A percentile compares a stretch with the other conserved stretches of the same genome.
Evolutionary conservation across 768 basidiomycete species (phyloP).

Genomic region (Serpula lacrymans): DNA sequence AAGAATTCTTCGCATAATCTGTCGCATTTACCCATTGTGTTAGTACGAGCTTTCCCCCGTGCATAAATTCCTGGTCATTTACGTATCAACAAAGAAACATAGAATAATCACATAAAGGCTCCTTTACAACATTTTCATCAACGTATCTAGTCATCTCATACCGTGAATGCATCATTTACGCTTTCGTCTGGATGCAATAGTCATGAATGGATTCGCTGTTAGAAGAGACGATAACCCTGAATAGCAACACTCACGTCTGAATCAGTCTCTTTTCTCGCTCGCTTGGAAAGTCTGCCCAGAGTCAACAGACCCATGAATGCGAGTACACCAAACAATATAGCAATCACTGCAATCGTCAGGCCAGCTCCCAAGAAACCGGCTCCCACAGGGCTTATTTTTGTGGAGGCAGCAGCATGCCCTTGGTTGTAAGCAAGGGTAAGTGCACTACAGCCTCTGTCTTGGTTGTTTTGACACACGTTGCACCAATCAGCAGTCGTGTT

Average conservation of each 20-base stretch:
- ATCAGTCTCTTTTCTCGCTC: not conserved
- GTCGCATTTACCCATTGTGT: too few relatives aligned
- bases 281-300: constrained; percentile 16
- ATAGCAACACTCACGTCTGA: not conserved
- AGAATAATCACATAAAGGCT: too few relatives aligned
- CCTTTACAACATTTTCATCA: too few relatives aligned
- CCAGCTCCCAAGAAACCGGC: constrained; percentile 71
- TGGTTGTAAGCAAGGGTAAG: constrained; percentile 31
- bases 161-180: too few relatives aligned
- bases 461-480: constrained; percentile 49
- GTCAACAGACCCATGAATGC: constrained; percentile 37
- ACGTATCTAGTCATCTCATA: too few relatives aligned
- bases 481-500: constrained; percentile 60
- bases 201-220: too few relatives aligned
- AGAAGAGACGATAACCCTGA: too few relatives aligned
- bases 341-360: constrained; percentile 41
- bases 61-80: too few relatives aligned
- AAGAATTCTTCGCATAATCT: too few relatives aligned
- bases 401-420: constrained; percentile 28
- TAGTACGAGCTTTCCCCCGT: too few relatives aligned
- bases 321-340: constrained; percentile 36
- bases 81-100: too few relatives aligned
- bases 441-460: constrained; percentile 55
- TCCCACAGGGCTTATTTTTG: constrained; percentile 48
- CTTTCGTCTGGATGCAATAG: too few relatives aligned